Evolutionary conservation across 805 yeast genomes (phyloP).

Genomic region (Candida multigemmis): DNA sequence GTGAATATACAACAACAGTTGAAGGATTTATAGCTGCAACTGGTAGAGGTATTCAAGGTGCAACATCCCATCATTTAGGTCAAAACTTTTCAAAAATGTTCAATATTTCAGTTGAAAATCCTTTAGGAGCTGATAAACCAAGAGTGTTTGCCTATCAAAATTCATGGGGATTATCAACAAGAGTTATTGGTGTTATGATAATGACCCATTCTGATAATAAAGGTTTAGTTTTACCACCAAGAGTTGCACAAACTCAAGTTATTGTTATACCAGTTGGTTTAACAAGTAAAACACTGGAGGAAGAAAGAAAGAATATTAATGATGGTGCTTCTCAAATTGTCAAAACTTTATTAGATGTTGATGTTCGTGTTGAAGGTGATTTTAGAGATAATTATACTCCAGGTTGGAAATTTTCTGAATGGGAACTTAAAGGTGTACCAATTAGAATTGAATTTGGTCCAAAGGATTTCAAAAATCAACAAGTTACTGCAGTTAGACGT

Average conservation of each 20-base stretch:
- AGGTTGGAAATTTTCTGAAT: slow-evolving; percentile 97
- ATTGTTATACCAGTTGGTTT: slow-evolving; percentile 94
- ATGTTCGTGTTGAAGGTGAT: slow-evolving; percentile 74
- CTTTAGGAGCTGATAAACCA: slow-evolving; percentile 82
- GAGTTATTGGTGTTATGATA: slow-evolving; percentile 98
- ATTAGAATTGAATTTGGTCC: slow-evolving; percentile 95
- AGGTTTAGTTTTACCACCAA: slow-evolving; percentile 96
- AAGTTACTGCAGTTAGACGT: slow-evolving; percentile 88
- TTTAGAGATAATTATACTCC: slow-evolving; percentile 92
- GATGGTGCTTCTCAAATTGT: slow-evolving; percentile 68
- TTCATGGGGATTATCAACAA: slow-evolving; percentile 98
- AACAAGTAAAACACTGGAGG: slow-evolving; percentile 76
- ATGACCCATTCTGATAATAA: slow-evolving; percentile 98
- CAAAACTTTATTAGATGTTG: slow-evolving; percentile 45
- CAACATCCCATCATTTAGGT: slow-evolving; percentile 95
- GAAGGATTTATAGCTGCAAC: slow-evolving; percentile 98
- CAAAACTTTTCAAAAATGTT: slow-evolving; percentile 99
- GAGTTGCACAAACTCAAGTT: slow-evolving; percentile 88
- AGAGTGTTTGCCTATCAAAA: slow-evolving; percentile 89
- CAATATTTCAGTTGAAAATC: slow-evolving; percentile 90
- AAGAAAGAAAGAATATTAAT: slow-evolving; percentile 60
- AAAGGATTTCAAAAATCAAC: slow-evolving; percentile 74
- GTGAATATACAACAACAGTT: slow-evolving; percentile 86
- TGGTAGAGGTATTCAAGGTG: slow-evolving; percentile 99
- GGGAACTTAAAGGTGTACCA: slow-evolving; percentile 95